Base-by-base conservation (phyloP, 768 basidiomycete species). In the Sporobolomyces pararoseus region DNA sequence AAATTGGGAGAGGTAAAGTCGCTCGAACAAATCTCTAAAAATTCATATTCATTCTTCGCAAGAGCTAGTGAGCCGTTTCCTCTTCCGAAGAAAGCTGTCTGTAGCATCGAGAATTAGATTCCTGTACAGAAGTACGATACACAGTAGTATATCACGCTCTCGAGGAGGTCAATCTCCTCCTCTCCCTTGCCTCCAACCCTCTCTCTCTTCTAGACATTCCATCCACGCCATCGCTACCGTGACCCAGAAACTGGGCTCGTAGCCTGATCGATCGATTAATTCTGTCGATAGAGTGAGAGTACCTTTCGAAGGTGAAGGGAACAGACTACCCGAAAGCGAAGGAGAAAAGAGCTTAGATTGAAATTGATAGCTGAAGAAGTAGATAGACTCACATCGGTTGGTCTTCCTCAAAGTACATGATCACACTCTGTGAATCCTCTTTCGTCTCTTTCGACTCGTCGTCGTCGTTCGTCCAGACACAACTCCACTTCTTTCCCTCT, bases 221-320 rank as follows among this genome's bases (percentile, higher is more conserved):
- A 32, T 31, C 34, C 49, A 57, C 0, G 46, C 61, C 34, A 47
- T 63, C 29, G 53, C 62, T 34, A 68, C 61, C 31, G 67, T 53
- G 23, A 51, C 31, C 61, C 62, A 68, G 61, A 68, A 68, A 21
- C 61, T 63, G 19, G 67, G 67, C 29, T 68, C 67, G 54, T 58
- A 50, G 7, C 54, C 62, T 1, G 47, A 42, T 23, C 34, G 52
- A 39, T 68, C 61, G 53, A 68, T 21, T 4, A 51, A 32, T 0
- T 37, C 13, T n/a, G 34, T 47, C 16, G 61, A 34, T 21, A 68
- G 46, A 13, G 54, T 19, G 27, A 68, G 67, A 14, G 29, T 39
- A 34, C 67, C 67, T 47, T 31, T 21, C 10, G 42, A 19, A 7
- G 53, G 47, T 0, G 67, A 62, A 27, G 29, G 25, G 61, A 68